Evolutionary conservation across 768 basidiomycete species (phyloP), one percentile per base, ranked within the genome.

Genomic region (Serendipita sp.): DNA sequence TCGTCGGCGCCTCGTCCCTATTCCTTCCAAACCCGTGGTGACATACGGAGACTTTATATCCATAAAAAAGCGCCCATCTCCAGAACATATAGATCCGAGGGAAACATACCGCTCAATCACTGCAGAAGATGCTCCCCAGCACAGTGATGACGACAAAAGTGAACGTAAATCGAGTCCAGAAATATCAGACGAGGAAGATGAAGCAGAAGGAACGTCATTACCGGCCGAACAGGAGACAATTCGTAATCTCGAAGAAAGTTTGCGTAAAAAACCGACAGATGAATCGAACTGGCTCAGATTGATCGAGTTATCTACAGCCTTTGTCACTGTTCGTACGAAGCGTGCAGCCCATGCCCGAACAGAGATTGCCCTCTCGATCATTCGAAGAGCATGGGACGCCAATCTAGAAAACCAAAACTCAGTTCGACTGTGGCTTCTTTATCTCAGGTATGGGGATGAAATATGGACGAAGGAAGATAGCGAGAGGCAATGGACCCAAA

Each of bases 361-460:
- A 0, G 88, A 91, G 67, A 83, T 90, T 64, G 74, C 86, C 2
- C 68, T 86, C 15, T 81, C 89, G 2, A 75, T 91, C 34, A 76
- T 91, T 34, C 71, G 76, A 0, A 84, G 85, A 46, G 88, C 90
- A 2, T 69, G 89, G 8, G 69, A 75, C 18, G 80, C 80, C 0
- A 78, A 86, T 67, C 75, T 80, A 6, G 70, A 71, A 33, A 86
- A 86, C 69, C 63, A 70, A 2, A 71, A 67, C 23, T 86, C 84
- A 2, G 75, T 74, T 44, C 48, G 70, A 3, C 74, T 92, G 34
- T 78, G 79, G n/a, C 69, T 88, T 34, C 79, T 77, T 64, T 86
- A 87, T 73, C 75, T 92, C 52, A 80, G 79, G 63, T 82, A 85
- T 1, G 87, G 87, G 16, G 86, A 88, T 72, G 82, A 87, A 65